phyloP scores from a whole-genome alignment of 2,329 filamentous ascomycete species.

The Aspergillus novoparasiticus region DNA sequence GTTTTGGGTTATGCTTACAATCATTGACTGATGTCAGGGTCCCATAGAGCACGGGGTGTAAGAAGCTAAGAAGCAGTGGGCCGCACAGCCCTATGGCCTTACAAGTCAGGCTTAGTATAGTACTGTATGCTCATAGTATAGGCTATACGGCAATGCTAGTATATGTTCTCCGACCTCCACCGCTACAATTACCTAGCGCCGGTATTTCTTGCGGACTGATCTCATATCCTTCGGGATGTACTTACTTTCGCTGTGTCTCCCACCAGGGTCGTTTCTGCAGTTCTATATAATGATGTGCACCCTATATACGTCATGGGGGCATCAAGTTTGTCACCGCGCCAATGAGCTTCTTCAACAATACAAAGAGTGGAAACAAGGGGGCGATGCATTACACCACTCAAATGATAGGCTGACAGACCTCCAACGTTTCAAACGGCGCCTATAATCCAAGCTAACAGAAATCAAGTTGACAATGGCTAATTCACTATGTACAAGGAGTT shows the following conservation, averaged over 20 bases:
- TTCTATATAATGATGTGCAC: background rate
- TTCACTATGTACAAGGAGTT: background rate
- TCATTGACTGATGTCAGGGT: background rate
- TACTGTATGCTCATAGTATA: background rate
- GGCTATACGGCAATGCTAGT: background rate
- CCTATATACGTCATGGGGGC: background rate
- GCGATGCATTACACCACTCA: background rate
- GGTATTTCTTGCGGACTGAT: slow-evolving; percentile 1
- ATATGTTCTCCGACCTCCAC: background rate
- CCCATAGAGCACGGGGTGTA: background rate
- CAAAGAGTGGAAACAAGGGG: background rate
- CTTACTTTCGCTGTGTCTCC: background rate
- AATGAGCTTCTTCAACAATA: background rate
- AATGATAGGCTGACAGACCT: background rate
- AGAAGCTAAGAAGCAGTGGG: slow-evolving; percentile 1
- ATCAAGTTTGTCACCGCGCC: background rate
- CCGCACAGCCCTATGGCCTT: slow-evolving; percentile 11
- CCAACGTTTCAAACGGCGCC: background rate
- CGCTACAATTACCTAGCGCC: background rate
- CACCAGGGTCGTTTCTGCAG: background rate
- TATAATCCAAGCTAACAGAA: no score
- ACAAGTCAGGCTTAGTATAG: background rate
- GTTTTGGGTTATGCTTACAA: background rate
- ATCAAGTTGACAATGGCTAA: background rate
- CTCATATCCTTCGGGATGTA: background rate